These are phyloP conservation scores for Paramecium biaurelia DNA, from an alignment of 73 alveolate species.

Conservation along the genomic window DNA sequence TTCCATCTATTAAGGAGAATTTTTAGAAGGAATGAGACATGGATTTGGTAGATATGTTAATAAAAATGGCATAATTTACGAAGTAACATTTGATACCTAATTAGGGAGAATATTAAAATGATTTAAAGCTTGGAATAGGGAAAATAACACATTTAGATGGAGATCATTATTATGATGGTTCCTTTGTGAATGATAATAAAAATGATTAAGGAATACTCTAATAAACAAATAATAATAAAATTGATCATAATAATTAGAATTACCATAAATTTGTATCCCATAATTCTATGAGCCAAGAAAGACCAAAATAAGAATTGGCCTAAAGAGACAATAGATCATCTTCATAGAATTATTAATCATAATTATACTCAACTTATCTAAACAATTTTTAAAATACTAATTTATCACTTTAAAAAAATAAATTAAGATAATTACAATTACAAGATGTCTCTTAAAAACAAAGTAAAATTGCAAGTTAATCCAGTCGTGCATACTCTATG, in stretches of 20 bases:
- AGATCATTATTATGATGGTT: neutral
- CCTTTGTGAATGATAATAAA: neutral
- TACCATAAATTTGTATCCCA: neutral
- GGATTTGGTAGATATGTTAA: constrained; percentile 72
- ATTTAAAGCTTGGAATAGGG: neutral
- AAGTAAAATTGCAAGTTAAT: neutral
- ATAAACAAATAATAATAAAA: neutral
- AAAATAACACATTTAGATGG: neutral
- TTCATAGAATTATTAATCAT: neutral
- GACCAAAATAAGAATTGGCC: neutral
- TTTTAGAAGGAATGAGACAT: constrained; percentile 71
- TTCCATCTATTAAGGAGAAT: constrained; percentile 64
- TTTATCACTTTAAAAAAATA: neutral
- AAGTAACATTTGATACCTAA: neutral
- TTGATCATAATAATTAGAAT: neutral
- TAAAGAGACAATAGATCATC: neutral
- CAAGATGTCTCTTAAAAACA: neutral
- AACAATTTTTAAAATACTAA: neutral
- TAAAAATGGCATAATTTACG: neutral
- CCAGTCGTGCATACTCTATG: neutral
- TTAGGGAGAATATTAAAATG: constrained; percentile 28
- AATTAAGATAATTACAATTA: neutral
- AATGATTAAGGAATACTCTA: neutral
- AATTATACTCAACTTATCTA: neutral
- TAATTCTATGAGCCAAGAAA: neutral